Conservation (phyloP, 2,329 filamentous ascomycete genomes). For the Dryadomyces quercus-mongolicae region DNA sequence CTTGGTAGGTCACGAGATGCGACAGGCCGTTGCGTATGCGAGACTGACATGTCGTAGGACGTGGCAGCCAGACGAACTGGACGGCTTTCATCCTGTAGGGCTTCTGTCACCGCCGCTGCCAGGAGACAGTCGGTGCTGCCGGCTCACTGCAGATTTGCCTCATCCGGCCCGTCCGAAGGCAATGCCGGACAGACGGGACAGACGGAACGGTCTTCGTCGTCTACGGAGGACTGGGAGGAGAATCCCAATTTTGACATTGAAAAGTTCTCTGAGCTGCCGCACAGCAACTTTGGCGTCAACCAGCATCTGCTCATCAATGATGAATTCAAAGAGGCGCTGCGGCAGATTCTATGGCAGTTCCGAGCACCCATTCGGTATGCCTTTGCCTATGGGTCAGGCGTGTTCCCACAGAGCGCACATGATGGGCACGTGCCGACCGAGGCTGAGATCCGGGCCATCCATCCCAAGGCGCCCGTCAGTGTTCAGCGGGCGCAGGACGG, state of each 20-base stretch:
- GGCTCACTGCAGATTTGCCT: too few species aligned
- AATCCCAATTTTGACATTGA: conserved; percentile 59
- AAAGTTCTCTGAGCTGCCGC: conserved; percentile 64
- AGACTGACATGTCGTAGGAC: too few species aligned
- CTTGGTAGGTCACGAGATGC: conserved; percentile 6
- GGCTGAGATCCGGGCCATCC: conserved; percentile 50
- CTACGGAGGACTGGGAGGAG: conserved; percentile 55
- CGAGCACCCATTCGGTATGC: conserved; percentile 88
- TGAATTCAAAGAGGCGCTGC: conserved; percentile 84
- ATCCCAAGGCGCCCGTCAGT: conserved; percentile 70
- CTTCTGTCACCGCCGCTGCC: too few species aligned
- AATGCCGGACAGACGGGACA: too few species aligned
- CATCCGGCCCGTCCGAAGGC: too few species aligned
- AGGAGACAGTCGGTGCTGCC: too few species aligned
- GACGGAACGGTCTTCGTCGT: conserved; percentile 3
- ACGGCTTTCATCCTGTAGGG: too few species aligned
- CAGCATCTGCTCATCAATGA: conserved; percentile 94
- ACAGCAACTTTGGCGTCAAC: conserved; percentile 79
- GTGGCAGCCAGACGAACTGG: too few species aligned
- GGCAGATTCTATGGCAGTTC: conserved; percentile 83
- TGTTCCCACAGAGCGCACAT: conserved; percentile 66
- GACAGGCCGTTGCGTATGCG: neutral
- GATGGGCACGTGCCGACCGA: conserved; percentile 40
- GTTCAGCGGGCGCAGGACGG: conserved; percentile 78
- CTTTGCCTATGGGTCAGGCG: conserved; percentile 93